These are phyloP conservation scores for Coffea canephora DNA, from an alignment of 257 asterid species.

Conservation along the genomic window DNA sequence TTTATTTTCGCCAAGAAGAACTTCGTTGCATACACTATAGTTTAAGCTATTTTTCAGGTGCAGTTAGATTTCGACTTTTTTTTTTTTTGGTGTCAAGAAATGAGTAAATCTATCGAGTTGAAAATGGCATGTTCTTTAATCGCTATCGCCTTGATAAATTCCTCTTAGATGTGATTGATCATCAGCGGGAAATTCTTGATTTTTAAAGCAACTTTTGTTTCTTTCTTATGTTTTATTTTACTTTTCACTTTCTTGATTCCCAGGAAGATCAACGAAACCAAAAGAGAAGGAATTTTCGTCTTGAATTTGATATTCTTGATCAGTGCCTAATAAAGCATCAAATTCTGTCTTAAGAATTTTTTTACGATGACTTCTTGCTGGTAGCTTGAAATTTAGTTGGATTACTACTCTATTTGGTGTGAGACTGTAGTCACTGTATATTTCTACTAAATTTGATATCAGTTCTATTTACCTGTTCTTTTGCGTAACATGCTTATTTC, in stretches of 20 bases:
- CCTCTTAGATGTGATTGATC: background rate
- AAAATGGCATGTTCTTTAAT: background rate
- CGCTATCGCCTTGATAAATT: background rate
- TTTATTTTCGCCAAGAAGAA: background rate
- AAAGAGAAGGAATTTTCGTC: background rate
- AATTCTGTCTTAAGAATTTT: background rate
- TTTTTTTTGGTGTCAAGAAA: no score
- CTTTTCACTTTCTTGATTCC: background rate
- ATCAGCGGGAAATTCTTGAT: background rate
- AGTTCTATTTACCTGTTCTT: background rate
- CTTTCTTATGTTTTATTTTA: background rate
- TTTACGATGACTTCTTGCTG: background rate
- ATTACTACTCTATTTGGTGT: background rate
- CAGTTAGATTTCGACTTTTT: background rate
- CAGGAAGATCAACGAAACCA: no score
- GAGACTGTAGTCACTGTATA: background rate
- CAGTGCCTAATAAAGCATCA: background rate
- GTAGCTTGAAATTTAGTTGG: background rate
- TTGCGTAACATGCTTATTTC: constrained; percentile 7
- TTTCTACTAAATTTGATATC: background rate
- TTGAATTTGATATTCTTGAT: background rate
- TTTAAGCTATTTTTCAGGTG: background rate
- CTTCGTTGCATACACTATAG: background rate
- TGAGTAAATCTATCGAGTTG: background rate
- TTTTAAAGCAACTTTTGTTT: background rate